Percentiles rank a stretch among this genome's conserved stretches.
These are phyloP conservation scores for Prunus kanzakura DNA, from an alignment of 306 rosid genomes.

Conservation along the genomic window DNA sequence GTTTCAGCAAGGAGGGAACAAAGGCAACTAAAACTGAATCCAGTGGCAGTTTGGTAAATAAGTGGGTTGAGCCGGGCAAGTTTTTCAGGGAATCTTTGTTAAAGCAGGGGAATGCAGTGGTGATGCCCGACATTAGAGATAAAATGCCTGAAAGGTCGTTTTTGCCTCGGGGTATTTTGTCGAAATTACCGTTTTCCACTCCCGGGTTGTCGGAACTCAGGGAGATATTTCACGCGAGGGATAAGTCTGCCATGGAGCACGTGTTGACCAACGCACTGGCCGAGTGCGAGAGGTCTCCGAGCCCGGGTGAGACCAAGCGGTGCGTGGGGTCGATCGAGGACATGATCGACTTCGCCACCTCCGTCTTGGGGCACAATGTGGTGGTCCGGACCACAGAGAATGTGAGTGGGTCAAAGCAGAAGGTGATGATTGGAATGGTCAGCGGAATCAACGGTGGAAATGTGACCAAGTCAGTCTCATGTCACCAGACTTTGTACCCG, in stretches of 20 bases:
- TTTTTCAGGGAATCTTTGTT: slow-evolving; percentile 65
- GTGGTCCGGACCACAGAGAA: slow-evolving; percentile 40
- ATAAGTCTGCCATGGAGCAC: slow-evolving; percentile 42
- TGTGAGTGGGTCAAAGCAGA: slow-evolving; percentile 47
- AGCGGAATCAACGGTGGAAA: slow-evolving; percentile 54
- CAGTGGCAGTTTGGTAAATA: slow-evolving; percentile 48
- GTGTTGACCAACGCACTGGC: slow-evolving; percentile 35
- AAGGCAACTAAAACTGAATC: not conserved
- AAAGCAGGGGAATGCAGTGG: slow-evolving; percentile 59
- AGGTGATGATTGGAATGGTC: slow-evolving; percentile 61
- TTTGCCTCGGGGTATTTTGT: slow-evolving; percentile 49
- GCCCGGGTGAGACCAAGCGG: slow-evolving; percentile 63
- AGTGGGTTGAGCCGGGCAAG: slow-evolving; percentile 57
- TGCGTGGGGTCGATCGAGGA: slow-evolving; percentile 74
- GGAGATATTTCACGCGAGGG: slow-evolving; percentile 43
- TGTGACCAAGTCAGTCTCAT: slow-evolving; percentile 67
- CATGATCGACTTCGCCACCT: slow-evolving; percentile 65
- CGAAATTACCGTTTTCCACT: slow-evolving; percentile 59
- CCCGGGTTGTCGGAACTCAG: slow-evolving; percentile 20
- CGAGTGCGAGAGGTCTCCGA: slow-evolving; percentile 70
- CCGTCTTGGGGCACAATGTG: slow-evolving; percentile 47
- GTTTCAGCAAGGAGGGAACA: slow-evolving; percentile 26
- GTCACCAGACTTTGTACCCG: slow-evolving; percentile 89
- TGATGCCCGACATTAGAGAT: slow-evolving; percentile 73
- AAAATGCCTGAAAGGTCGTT: slow-evolving; percentile 74